Evolutionary conservation across 768 basidiomycete genomes (phyloP).

Genomic region (Cyathus striatus): DNA sequence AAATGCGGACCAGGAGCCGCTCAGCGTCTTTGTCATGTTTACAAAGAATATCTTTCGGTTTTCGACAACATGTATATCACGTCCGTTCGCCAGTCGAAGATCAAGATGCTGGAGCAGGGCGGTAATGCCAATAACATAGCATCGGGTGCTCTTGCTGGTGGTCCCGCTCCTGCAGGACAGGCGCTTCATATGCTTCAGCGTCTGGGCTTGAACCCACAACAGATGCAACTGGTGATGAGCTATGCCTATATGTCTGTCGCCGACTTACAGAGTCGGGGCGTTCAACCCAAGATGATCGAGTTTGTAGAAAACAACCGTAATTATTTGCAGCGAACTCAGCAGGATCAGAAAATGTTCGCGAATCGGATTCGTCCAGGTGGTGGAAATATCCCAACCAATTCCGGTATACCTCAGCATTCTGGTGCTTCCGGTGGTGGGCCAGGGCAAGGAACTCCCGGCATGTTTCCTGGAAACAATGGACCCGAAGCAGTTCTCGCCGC

Average conservation of each 20-base stretch:
- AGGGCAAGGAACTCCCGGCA: background rate
- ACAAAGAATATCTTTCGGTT: constrained; percentile 47
- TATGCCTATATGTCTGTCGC: constrained; percentile 39
- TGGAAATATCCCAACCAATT: too few species aligned
- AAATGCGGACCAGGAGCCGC: constrained; percentile 60
- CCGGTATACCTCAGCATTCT: too few species aligned
- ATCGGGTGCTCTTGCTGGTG: background rate
- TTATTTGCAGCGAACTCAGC: constrained; percentile 32
- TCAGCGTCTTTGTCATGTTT: constrained; percentile 52
- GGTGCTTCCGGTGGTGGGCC: constrained; percentile 4
- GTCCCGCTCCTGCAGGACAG: background rate
- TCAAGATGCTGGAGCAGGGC: constrained; percentile 6
- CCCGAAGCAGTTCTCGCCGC: constrained; percentile 11
- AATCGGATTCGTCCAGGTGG: constrained; percentile 13
- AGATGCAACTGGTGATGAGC: constrained; percentile 39
- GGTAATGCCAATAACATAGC: background rate
- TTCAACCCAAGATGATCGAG: constrained; percentile 45
- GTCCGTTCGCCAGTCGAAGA: constrained; percentile 30
- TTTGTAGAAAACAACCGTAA: constrained; percentile 54
- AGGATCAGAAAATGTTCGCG: constrained; percentile 31
- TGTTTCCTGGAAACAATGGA: too few species aligned
- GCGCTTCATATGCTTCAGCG: constrained; percentile 2
- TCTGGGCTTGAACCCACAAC: constrained; percentile 14
- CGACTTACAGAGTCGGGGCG: constrained; percentile 48
- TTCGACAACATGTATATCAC: constrained; percentile 55